phyloP scores from a whole-genome alignment of 2,329 filamentous ascomycete genomes.

The Colletotrichum lini region DNA sequence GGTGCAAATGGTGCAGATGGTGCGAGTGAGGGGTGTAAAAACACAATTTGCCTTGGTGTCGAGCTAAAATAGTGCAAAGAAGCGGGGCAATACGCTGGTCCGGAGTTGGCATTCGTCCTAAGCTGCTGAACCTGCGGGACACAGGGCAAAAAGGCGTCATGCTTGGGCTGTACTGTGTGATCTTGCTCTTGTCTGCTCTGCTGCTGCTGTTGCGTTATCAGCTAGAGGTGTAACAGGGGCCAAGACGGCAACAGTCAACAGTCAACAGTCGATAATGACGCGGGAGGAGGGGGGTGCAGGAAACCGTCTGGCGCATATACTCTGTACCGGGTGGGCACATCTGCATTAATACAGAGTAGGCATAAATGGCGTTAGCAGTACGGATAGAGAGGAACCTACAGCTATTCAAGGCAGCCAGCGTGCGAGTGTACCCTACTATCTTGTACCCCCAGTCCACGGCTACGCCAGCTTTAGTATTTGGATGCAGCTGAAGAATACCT shows the following conservation, averaged over 20 bases:
- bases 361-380: constrained; percentile 23
- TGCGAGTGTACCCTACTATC: background rate
- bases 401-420: background rate
- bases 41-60: background rate
- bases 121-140: constrained; percentile 1
- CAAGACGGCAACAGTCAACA: constrained; percentile 7
- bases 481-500: constrained; percentile 35
- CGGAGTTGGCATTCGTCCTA: background rate
- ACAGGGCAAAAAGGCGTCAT: constrained; percentile 4
- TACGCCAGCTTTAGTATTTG: background rate
- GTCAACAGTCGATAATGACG: constrained; percentile 31
- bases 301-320: background rate
- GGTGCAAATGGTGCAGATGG: background rate
- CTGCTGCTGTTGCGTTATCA: constrained; percentile 26
- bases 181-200: constrained; percentile 10
- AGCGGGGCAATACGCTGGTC: background rate
- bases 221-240: constrained; percentile 20
- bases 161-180: background rate
- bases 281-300: constrained; percentile 8
- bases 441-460: constrained; percentile 10
- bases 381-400: background rate
- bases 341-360: constrained; percentile 15
- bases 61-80: constrained; percentile 12
- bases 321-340: background rate
- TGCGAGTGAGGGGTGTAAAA: constrained; percentile 15